Conservation (phyloP, 1,284 basidiomycete species). For the Xanthoconium separans region DNA sequence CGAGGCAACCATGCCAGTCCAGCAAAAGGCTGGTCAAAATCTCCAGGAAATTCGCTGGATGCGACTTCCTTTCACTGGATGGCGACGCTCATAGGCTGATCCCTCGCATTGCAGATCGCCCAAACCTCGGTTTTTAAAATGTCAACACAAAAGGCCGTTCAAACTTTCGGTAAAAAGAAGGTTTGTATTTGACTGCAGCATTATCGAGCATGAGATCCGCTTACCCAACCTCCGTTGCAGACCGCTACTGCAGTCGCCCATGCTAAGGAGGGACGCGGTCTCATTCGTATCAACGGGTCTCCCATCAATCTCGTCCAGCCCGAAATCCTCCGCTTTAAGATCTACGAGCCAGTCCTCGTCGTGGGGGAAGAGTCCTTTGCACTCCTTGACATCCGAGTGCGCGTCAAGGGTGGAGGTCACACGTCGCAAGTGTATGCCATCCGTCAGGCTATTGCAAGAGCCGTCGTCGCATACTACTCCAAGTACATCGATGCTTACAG, state of each 20-base stretch:
- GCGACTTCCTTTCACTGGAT: slow-evolving; percentile 35
- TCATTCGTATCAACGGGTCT: slow-evolving; percentile 96
- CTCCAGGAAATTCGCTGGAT: slow-evolving; percentile 40
- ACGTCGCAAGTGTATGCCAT: slow-evolving; percentile 99
- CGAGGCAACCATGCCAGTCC: not conserved
- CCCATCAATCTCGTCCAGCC: slow-evolving; percentile 95
- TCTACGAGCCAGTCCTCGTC: slow-evolving; percentile 95
- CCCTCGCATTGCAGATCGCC: slow-evolving; percentile 19
- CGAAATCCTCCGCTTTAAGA: slow-evolving; percentile 96
- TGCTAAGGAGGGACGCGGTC: slow-evolving; percentile 95
- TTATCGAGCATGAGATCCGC: slow-evolving; percentile 2
- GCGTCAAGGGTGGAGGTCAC: slow-evolving; percentile 99
- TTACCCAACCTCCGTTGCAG: slow-evolving; percentile 40
- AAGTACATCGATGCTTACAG: slow-evolving; percentile 99
- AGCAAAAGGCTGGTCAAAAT: slow-evolving; percentile 11
- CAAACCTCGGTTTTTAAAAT: slow-evolving; percentile 40
- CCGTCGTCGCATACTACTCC: slow-evolving; percentile 97
- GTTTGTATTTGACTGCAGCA: slow-evolving; percentile 41
- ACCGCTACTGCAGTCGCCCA: slow-evolving; percentile 96
- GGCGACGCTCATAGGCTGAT: slow-evolving; percentile 26
- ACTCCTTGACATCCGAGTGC: slow-evolving; percentile 93
- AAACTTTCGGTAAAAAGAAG: slow-evolving; percentile 99
- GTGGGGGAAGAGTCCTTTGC: slow-evolving; percentile 84
- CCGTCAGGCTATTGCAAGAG: slow-evolving; percentile 98
- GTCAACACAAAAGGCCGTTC: slow-evolving; percentile 84